Base-by-base conservation (phyloP, 2,329 filamentous ascomycete genomes). In the Leptographium procerum region DNA sequence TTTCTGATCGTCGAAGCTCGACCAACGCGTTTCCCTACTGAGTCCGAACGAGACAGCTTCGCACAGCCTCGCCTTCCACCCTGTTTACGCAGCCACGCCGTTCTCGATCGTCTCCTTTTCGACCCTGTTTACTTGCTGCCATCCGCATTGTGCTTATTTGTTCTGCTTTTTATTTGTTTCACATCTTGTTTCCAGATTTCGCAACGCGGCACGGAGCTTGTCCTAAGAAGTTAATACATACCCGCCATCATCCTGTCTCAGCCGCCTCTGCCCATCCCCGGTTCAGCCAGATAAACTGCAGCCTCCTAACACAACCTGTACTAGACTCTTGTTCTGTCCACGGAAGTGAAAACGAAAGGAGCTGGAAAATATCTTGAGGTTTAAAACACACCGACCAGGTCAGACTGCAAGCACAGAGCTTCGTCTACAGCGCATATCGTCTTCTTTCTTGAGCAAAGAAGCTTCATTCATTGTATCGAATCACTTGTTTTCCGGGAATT, bases 321-420 rank as follows among this genome's bases (percentile, higher is more conserved):
- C n/a, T 31, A 48, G 43, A 48, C 36, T 43, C 45, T 53, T 57
- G 48, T 57, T 57, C n/a, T 50, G 47, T 29, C 36, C 26, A 52
- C 50, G 34, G 33, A 48, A 36, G 50, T 45, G 33, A 47, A 31
- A n/a, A 48, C 22, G 24, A 31, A 52, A 55, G 28, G 48, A 34
- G 50, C 33, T 40, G 43, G 47, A n/a, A 43, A 19, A 53, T 22
- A 52, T 54, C 28, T 53, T 57, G 29, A 52, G 31, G 26, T n/a
- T 31, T n/a, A 28, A 22, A 29, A 58, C 16, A 53, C 53, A 57
- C 36, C 47, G 53, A 31, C 48, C 26, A 55, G 26, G 45, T 53
- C 57, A 73, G 76, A 76, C 71, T 71, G 74, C 71, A 78, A 82
- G 81, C 78, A 84, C 73, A 83, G 81, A 84, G 81, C 81, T 83